Base-by-base conservation (phyloP, 495 filamentous ascomycete species). In the Talaromyces wortmannii region DNA sequence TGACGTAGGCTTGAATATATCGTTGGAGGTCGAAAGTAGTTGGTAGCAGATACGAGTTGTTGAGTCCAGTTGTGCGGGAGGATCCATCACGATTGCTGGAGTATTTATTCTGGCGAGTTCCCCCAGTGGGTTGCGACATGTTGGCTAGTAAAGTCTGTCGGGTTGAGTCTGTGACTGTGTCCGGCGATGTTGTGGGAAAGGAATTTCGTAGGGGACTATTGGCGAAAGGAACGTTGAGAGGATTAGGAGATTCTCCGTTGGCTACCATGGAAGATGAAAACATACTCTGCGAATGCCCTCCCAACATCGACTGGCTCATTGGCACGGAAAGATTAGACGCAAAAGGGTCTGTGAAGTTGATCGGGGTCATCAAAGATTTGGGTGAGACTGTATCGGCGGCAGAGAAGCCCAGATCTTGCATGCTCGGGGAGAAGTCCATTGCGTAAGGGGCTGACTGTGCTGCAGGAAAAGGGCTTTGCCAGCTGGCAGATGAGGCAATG, bases 151-250 rank as follows among this genome's bases (percentile, higher is more conserved):
- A 80, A 65, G 92, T 84, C 75, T 89, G 87, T 72, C 94, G 83
- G 57, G 92, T 97, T 67, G 88, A 84, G 75, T 98, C 95, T 63
- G 92, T 95, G 70, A 98, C 92, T 59, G 92, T 84, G 72, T 87
- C 87, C 50, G 84, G 83, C 54, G 84, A 86, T 56, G 80, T 68
- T 55, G 84, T 78, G 55, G 82, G 48, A 88, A 76, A 56, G 84
- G 84, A 70, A 83, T 79, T 63, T 86, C 71, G 73, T 63, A 75
- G 63, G 74, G 74, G 69, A 77, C 73, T 77, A 73, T 73, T 74
- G 65, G 72, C 61, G 66, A 75, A 72, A 71, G 72, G 69, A 62
- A 73, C 64, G 72, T 72, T 73, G 71, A 76, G 63, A 75, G 70
- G 71, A 77, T 77, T 77, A 76, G 74, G 74, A 75, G 72, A 69